phyloP scores from a whole-genome alignment of 345 rosid genomes.

The Hibiscus mutabilis region DNA sequence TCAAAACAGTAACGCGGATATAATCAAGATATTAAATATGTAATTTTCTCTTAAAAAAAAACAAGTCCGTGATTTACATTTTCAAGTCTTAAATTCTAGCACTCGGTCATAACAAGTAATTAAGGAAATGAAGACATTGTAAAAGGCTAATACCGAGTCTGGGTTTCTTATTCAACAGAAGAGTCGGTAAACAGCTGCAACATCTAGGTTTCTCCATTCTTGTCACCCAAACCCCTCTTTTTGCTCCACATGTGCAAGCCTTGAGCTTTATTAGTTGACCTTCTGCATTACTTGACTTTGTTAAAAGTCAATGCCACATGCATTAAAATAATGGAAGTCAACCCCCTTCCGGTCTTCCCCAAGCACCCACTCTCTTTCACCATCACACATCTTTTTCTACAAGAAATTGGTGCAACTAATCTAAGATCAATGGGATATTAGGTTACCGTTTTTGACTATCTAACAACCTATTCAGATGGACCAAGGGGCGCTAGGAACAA shows the following conservation, averaged over 20 bases:
- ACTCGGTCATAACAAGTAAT: neutral
- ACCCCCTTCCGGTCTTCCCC: neutral
- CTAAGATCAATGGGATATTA: neutral
- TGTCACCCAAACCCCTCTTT: neutral
- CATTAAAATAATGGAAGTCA: neutral
- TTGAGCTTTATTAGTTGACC: neutral
- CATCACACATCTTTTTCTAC: neutral
- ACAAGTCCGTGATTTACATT: too few species aligned
- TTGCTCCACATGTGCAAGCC: neutral
- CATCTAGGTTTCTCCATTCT: neutral
- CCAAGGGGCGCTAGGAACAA: too few species aligned
- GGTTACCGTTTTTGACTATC: neutral
- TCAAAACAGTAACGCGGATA: too few species aligned
- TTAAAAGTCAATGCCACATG: neutral
- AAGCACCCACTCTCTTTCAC: neutral
- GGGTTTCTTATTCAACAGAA: neutral
- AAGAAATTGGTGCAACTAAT: neutral
- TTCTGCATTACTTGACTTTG: neutral
- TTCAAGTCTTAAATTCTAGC: neutral
- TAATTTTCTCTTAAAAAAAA: too few species aligned
- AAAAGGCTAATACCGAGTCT: neutral
- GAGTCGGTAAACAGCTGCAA: conserved; percentile 1
- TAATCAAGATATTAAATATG: too few species aligned
- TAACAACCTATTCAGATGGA: neutral
- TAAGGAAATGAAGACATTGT: neutral